Conservation (phyloP, 257 asterid species). For the Paulownia fortunei region DNA sequence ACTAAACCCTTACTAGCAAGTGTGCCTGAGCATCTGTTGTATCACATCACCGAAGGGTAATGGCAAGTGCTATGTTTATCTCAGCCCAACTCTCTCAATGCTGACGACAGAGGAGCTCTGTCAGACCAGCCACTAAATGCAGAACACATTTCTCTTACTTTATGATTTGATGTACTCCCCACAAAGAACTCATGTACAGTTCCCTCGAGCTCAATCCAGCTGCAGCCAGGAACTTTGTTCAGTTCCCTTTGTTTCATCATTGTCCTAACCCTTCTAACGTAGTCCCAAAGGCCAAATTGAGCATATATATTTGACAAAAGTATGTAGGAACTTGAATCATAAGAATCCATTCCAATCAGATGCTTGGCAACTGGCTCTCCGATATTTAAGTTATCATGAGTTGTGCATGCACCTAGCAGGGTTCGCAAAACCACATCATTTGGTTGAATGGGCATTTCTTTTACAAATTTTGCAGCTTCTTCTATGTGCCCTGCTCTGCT, state of each 20-base stretch:
- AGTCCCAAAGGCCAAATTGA: slow-evolving; percentile 70
- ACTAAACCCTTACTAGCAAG: not conserved
- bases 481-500: slow-evolving; percentile 71
- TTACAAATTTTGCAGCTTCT: slow-evolving; percentile 64
- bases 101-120: slow-evolving; percentile 21
- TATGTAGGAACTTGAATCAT: slow-evolving; percentile 68
- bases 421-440: slow-evolving; percentile 76
- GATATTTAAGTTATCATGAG: slow-evolving; percentile 51
- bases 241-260: slow-evolving; percentile 68
- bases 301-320: slow-evolving; percentile 83
- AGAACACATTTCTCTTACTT: slow-evolving; percentile 43
- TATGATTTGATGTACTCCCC: slow-evolving; percentile 56
- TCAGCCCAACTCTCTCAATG: slow-evolving; percentile 12
- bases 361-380: slow-evolving; percentile 68
- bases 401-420: slow-evolving; percentile 68
- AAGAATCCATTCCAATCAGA: slow-evolving; percentile 48
- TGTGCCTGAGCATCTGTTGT: not conserved
- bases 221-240: slow-evolving; percentile 75
- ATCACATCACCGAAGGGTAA: slow-evolving; percentile 3
- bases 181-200: slow-evolving; percentile 75
- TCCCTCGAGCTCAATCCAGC: slow-evolving; percentile 88
- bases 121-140: slow-evolving; percentile 21
- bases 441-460: slow-evolving; percentile 78
- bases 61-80: not conserved
- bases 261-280: slow-evolving; percentile 58